phyloP scores from a whole-genome alignment of 306 rosid genomes.

The Mimosa pudica region DNA sequence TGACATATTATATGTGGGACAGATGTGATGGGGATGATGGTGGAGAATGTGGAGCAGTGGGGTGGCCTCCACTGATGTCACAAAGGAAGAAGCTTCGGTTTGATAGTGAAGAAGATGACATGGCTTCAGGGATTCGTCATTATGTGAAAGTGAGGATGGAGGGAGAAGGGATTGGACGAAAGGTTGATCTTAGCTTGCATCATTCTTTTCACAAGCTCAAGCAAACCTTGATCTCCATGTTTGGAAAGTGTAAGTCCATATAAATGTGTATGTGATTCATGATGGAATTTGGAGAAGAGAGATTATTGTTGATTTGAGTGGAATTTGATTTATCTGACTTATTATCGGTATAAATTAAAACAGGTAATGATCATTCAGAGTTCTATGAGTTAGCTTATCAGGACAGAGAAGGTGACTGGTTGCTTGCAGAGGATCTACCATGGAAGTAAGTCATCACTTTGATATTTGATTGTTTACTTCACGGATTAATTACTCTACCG shows the following conservation, averaged over 20 bases:
- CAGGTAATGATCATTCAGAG: constrained; percentile 48
- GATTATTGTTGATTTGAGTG: neutral
- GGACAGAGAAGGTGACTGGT: constrained; percentile 83
- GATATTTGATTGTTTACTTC: too few relatives aligned
- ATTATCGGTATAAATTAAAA: constrained; percentile 22
- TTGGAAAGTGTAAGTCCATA: constrained; percentile 48
- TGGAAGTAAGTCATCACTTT: constrained; percentile 61
- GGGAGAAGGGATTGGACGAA: constrained; percentile 80
- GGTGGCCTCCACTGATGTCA: constrained; percentile 81
- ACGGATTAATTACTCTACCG: too few relatives aligned
- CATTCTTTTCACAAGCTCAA: constrained; percentile 54
- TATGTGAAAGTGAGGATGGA: constrained; percentile 94
- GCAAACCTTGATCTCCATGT: constrained; percentile 69
- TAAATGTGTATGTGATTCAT: neutral
- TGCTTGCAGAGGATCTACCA: constrained; percentile 68
- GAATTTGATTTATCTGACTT: neutral
- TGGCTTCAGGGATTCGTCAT: neutral
- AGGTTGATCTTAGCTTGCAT: constrained; percentile 60
- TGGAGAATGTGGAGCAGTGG: constrained; percentile 43
- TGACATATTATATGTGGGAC: neutral
- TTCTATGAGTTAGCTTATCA: constrained; percentile 63
- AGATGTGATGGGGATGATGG: constrained; percentile 36
- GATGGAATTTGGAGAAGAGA: neutral
- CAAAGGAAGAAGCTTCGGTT: constrained; percentile 55
- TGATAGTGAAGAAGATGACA: constrained; percentile 6